Evolutionary conservation across 2,329 filamentous ascomycete genomes (phyloP), one percentile per base, ranked within the genome.

Genomic region (Aschersonia sp.): DNA sequence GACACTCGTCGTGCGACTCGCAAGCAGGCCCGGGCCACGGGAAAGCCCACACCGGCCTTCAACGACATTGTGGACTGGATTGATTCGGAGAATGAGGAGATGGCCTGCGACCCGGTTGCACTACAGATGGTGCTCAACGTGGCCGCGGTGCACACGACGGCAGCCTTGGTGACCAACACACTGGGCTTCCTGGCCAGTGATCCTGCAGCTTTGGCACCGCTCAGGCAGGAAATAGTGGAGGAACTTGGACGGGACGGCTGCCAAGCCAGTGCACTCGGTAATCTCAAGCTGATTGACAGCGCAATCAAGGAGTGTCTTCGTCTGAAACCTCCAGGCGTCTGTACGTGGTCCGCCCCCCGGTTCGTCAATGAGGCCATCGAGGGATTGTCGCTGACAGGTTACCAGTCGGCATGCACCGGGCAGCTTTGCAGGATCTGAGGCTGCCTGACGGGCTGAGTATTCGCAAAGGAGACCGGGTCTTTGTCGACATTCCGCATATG

Each of bases 51-150:
- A 0, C 49, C 39, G 11, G 22, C 39, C 1, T 51, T 51, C 40
- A 45, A 51, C 35, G 49, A 51, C 33, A 45, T 51, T 49, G 47
- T 51, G 29, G 49, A 51, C 33, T 51, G 49, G 49, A 49, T 51
- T 30, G 49, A 51, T 37, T 49, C 49, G 30, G 49, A 51, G 40
- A 46, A 49, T 10, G 45, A 51, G 42, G 47, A 47, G 30, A n/a
- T 41, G n/a, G 45, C 45, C n/a, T 49, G 49, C 7, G 49, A 51
- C 31, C 49, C 49, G 4, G 49, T 51, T n/a, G 49, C 49, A 32
- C 35, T 51, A 6, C 49, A 51, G 14, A 51, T 51, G 49, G 49
- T 51, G 6, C 47, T 51, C 30, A 49, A 47, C 43, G 49, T 51
- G 29, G 49, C 49, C 6, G 49, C 49, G 7, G 49, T 51, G 9